Percentiles rank a stretch among this genome's conserved stretches.
phyloP scores from a whole-genome alignment of 2,329 filamentous ascomycete species.

The Claviceps sp. region DNA sequence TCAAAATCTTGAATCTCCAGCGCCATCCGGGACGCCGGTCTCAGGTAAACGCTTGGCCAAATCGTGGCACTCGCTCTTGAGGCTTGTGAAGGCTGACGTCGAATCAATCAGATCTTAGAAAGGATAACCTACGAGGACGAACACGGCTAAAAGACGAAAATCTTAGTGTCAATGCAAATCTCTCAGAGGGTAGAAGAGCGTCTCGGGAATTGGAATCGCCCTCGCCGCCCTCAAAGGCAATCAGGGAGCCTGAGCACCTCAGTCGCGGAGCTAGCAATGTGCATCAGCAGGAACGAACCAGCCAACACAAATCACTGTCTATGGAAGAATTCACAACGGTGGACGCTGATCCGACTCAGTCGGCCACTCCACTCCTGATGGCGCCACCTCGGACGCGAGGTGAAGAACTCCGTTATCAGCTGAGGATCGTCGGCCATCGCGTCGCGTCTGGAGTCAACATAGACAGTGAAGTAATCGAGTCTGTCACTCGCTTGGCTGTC shows the following conservation, averaged over 20 bases:
- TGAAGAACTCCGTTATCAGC: slow-evolving; percentile 20
- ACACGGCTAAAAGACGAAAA: neutral
- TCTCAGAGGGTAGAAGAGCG: slow-evolving; percentile 12
- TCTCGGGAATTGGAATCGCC: slow-evolving; percentile 10
- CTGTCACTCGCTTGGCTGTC: slow-evolving; percentile 38
- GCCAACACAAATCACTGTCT: neutral
- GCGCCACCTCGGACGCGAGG: slow-evolving; percentile 29
- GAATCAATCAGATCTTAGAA: slow-evolving; percentile 13
- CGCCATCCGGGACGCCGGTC: slow-evolving; percentile 34
- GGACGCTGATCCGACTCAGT: neutral
- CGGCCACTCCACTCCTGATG: slow-evolving; percentile 27
- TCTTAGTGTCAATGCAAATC: slow-evolving; percentile 3
- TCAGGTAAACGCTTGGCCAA: slow-evolving; percentile 20
- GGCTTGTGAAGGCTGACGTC: slow-evolving; percentile 7
- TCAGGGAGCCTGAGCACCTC: neutral
- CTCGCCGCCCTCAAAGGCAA: slow-evolving; percentile 1
- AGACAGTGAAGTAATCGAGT: slow-evolving; percentile 18
- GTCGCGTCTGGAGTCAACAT: slow-evolving; percentile 12
- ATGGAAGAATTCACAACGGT: neutral
- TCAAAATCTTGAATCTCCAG: slow-evolving; percentile 42
- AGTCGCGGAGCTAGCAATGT: neutral
- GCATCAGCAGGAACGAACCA: neutral
- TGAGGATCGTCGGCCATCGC: slow-evolving; percentile 22
- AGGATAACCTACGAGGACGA: slow-evolving; percentile 15
- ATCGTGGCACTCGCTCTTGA: neutral